Percentiles rank a stretch among this genome's conserved stretches.
Conservation (phyloP, 345 rosid genomes). For the Eucalyptus sideroxylon region DNA sequence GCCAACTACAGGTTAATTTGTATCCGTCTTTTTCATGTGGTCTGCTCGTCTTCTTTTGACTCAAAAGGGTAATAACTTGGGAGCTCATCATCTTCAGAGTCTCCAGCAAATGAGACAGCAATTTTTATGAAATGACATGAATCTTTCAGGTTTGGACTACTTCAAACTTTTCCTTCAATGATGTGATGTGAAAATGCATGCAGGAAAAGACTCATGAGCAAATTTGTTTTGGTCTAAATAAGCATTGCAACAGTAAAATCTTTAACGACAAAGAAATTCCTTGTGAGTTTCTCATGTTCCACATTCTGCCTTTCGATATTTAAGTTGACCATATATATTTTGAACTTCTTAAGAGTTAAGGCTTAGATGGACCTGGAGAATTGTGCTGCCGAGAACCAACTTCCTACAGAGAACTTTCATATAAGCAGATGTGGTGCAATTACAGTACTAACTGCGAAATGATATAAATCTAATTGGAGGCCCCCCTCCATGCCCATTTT, state of each 20-base stretch:
- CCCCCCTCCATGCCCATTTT: neutral
- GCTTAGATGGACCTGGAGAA: neutral
- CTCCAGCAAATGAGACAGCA: neutral
- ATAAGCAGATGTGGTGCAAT: neutral
- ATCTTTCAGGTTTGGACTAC: neutral
- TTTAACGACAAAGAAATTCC: neutral
- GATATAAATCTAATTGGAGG: neutral
- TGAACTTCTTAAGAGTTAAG: neutral
- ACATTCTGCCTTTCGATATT: neutral
- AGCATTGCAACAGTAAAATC: neutral
- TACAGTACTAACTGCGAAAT: neutral
- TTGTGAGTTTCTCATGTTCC: neutral
- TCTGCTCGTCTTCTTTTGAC: neutral
- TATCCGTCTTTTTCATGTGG: neutral
- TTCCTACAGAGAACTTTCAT: neutral
- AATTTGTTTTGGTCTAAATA: neutral
- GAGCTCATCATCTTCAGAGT: neutral
- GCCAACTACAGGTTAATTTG: neutral
- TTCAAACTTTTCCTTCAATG: neutral
- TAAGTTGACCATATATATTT: neutral
- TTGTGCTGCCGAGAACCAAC: neutral
- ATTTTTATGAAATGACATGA: neutral
- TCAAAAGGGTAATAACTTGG: neutral
- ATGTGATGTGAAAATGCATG: neutral
- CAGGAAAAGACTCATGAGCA: neutral